These are phyloP conservation scores for Dioszegia hungarica DNA, from an alignment of 768 basidiomycete species.

Conservation along the genomic window DNA sequence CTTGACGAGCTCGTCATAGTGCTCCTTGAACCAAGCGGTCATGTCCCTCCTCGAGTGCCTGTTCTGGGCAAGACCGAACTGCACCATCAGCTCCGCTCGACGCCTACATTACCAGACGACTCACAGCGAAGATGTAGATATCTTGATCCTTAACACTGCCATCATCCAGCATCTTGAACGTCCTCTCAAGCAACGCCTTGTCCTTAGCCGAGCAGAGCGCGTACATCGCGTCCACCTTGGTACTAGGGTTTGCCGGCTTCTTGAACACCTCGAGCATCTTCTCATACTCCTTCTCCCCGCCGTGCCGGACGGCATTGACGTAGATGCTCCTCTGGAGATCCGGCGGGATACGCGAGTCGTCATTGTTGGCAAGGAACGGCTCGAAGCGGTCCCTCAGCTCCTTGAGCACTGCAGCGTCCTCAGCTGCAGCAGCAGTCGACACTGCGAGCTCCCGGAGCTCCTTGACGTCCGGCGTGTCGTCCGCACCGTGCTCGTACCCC, in stretches of 20 bases:
- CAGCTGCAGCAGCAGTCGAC: slow-evolving; percentile 34
- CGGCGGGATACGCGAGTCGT: slow-evolving; percentile 71
- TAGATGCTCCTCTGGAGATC: slow-evolving; percentile 63
- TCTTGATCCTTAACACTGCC: slow-evolving; percentile 52
- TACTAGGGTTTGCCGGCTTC: slow-evolving; percentile 68
- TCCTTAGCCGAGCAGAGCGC: slow-evolving; percentile 65
- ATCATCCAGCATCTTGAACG: slow-evolving; percentile 59
- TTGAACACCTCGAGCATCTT: slow-evolving; percentile 65
- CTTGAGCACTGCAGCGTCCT: slow-evolving; percentile 57
- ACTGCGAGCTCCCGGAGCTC: slow-evolving; percentile 74
- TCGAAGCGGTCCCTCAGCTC: slow-evolving; percentile 69
- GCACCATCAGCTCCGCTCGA: slow-evolving; percentile 21
- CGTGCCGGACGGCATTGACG: slow-evolving; percentile 62
- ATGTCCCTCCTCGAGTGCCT: slow-evolving; percentile 56
- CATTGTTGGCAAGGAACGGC: slow-evolving; percentile 64
- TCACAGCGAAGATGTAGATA: slow-evolving; percentile 36
- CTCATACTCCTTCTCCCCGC: slow-evolving; percentile 69
- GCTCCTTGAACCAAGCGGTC: slow-evolving; percentile 62
- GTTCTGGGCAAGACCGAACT: slow-evolving; percentile 58
- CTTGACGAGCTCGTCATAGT: slow-evolving; percentile 60
- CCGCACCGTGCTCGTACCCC: slow-evolving; percentile 66
- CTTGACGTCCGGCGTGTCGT: slow-evolving; percentile 64
- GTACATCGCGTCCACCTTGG: slow-evolving; percentile 58
- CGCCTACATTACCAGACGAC: not conserved
- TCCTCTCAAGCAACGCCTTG: slow-evolving; percentile 58